phyloP scores from a whole-genome alignment of 2,329 filamentous ascomycete species.

The Monosporascus sp. region DNA sequence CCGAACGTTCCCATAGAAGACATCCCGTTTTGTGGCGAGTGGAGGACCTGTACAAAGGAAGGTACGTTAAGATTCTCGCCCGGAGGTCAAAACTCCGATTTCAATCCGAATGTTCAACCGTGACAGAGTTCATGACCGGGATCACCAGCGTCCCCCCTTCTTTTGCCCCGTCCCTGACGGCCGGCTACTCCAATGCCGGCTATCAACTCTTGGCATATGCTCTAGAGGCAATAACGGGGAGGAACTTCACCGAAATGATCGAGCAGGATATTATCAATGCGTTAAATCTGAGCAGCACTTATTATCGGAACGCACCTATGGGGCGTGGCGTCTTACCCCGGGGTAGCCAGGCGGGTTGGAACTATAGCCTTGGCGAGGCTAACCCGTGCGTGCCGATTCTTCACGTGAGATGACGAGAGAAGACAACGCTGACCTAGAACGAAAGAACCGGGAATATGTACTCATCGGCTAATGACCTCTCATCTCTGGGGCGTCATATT shows the following conservation, averaged over 20 bases:
- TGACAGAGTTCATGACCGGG: conserved; percentile 18
- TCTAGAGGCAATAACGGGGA: conserved; percentile 20
- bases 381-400: conserved; percentile 28
- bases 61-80: conserved; percentile 12
- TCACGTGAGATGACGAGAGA: not conserved
- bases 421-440: not conserved
- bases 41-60: conserved; percentile 13
- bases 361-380: conserved; percentile 31
- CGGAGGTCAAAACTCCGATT: not conserved
- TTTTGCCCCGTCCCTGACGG: conserved; percentile 17
- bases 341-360: conserved; percentile 22
- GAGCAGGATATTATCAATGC: conserved; percentile 15
- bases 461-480: conserved; percentile 36
- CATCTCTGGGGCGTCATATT: conserved; percentile 36
- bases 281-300: conserved; percentile 16
- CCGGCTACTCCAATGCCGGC: conserved; percentile 21
- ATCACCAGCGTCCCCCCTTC: conserved; percentile 19
- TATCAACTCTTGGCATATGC: conserved; percentile 24
- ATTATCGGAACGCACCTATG: conserved; percentile 16
- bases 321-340: conserved; percentile 17
- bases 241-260: conserved; percentile 16
- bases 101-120: not conserved
- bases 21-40: conserved; percentile 18
- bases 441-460: conserved; percentile 37
- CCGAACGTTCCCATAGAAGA: not conserved